Evolutionary conservation across 257 asterid genomes (phyloP), one percentile per base, ranked within the genome.

Genomic region (Nicotiana attenuata): DNA sequence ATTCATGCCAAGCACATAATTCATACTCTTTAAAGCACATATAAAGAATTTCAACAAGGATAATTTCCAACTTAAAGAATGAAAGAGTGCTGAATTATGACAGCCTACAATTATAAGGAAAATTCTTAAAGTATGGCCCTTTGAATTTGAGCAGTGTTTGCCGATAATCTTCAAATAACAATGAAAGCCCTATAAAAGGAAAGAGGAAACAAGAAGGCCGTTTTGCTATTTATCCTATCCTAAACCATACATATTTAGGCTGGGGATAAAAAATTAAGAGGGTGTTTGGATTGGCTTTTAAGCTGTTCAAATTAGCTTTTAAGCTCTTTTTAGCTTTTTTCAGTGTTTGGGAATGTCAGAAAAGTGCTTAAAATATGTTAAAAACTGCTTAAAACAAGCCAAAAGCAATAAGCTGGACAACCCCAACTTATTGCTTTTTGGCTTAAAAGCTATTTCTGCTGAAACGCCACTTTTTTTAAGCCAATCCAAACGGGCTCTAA

Each of bases 161-260:
- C 33, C 11, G 13, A 69, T 33, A 67, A 67, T 35, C 53, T n/a
- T 20, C 78, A 5, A 69, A 45, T 69, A 41, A 45, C 26, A 69
- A 69, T 47, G 29, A 7, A 69, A 69, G 33, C 28, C 20, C 59
- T 68, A 52, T 24, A 41, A 69, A 50, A 41, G 33, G 78, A 69
- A 41, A 69, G 77, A 69, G 57, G 77, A 41, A n/a, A 20, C 20
- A 69, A 41, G 78, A 6, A 69, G 78, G 78, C 22, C 3, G 13
- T 11, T 38, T 13, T 69, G 20, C 41, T 41, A 69, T 69, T 69
- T 69, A 19, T n/a, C 78, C 59, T 41, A 69, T 69, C 78, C 59
- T 22, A 41, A 69, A 41, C 78, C 78, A 19, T 69, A 69, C 76
- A 67, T 67, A n/a, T 47, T n/a, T 69, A 69, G 77, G 57, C 56